These are phyloP conservation scores for Carex arenaria DNA, from an alignment of 202 grass and related monocot species.

Conservation along the genomic window DNA sequence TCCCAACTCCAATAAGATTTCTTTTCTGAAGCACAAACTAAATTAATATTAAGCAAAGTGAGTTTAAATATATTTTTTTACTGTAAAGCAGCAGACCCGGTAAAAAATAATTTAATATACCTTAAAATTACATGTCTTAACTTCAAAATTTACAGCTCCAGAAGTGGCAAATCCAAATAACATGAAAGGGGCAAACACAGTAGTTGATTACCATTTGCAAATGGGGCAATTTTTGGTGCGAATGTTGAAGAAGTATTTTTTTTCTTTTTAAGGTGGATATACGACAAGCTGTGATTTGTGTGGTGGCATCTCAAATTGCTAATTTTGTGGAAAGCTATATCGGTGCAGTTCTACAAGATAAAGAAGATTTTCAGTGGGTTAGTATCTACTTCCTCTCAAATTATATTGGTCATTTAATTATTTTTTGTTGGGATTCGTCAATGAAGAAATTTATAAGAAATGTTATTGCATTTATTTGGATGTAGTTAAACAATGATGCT, in stretches of 20 bases:
- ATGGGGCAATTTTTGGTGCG: background rate
- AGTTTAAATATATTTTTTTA: background rate
- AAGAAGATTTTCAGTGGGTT: conserved; percentile 87
- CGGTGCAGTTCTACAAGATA: conserved; percentile 82
- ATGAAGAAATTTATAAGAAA: conserved; percentile 1
- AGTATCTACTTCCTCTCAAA: conserved; percentile 30
- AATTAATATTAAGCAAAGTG: background rate
- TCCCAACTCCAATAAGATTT: background rate
- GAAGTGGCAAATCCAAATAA: background rate
- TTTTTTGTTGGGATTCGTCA: background rate
- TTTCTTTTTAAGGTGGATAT: conserved; percentile 47
- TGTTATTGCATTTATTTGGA: conserved; percentile 7
- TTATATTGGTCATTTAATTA: background rate
- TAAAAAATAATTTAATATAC: background rate
- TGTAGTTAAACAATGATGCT: conserved; percentile 88
- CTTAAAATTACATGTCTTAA: background rate
- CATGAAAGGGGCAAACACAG: background rate
- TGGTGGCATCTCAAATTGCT: conserved; percentile 92
- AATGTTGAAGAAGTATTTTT: background rate
- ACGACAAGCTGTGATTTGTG: conserved; percentile 49
- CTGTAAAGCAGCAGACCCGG: background rate
- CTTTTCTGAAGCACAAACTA: background rate
- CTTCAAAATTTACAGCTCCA: background rate
- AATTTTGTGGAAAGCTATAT: conserved; percentile 89
- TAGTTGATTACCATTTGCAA: background rate